Evolutionary conservation across 495 filamentous ascomycete genomes (phyloP).

Genomic region (Glonium stellatum): DNA sequence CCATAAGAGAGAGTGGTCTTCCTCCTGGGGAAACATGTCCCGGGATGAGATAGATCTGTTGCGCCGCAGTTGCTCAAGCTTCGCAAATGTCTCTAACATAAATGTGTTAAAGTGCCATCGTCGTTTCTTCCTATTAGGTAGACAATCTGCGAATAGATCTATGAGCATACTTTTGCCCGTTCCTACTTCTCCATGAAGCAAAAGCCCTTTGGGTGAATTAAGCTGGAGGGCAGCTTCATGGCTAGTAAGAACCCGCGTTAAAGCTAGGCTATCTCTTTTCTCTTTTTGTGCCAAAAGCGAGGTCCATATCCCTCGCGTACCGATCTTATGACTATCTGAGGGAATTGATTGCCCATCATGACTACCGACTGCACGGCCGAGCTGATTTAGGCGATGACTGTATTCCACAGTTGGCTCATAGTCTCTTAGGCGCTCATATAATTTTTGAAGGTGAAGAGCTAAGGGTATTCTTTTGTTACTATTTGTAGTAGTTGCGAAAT

Average conservation of each 20-base stretch:
- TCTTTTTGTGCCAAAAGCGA: slow-evolving; percentile 35
- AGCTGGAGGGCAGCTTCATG: slow-evolving; percentile 57
- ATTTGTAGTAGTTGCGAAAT: neutral
- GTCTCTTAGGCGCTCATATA: slow-evolving; percentile 60
- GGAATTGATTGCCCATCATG: slow-evolving; percentile 1
- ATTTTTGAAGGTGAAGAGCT: slow-evolving; percentile 60
- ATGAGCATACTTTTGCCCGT: slow-evolving; percentile 66
- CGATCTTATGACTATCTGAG: neutral
- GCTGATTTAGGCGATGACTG: slow-evolving; percentile 45
- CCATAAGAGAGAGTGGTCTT: slow-evolving; percentile 58
- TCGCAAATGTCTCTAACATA: slow-evolving; percentile 61
- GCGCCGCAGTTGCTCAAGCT: slow-evolving; percentile 47
- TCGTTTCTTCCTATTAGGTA: slow-evolving; percentile 59
- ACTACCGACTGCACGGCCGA: slow-evolving; percentile 40
- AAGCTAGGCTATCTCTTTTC: slow-evolving; percentile 45
- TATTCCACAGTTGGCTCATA: slow-evolving; percentile 61
- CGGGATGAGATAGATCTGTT: neutral
- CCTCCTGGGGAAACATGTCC: slow-evolving; percentile 23
- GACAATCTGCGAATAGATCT: slow-evolving; percentile 59
- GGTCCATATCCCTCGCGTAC: slow-evolving; percentile 31
- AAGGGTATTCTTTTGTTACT: slow-evolving; percentile 3
- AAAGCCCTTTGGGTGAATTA: slow-evolving; percentile 56
- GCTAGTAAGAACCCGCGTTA: slow-evolving; percentile 52
- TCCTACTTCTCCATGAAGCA: slow-evolving; percentile 65
- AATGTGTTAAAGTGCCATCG: slow-evolving; percentile 72